These are phyloP conservation scores for Chondrostereum purpureum DNA, from an alignment of 1,284 basidiomycete species.

Conservation along the genomic window DNA sequence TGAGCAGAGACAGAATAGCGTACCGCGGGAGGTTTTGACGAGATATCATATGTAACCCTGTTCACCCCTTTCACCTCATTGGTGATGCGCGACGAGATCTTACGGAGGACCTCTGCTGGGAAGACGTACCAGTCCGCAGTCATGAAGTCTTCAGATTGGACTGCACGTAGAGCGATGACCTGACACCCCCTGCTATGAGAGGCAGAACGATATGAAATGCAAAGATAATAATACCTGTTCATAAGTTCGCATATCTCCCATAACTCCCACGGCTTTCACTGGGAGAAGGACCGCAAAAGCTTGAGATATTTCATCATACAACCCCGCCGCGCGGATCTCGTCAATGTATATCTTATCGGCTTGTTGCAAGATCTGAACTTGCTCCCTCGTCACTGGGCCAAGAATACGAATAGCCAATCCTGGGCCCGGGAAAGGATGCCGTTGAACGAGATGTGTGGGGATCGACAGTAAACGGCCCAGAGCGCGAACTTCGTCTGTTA, in stretches of 20 bases:
- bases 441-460: conserved; percentile 87
- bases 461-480: conserved; percentile 89
- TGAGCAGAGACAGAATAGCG: conserved; percentile 20
- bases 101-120: conserved; percentile 85
- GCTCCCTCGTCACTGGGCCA: conserved; percentile 88
- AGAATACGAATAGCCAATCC: conserved; percentile 99
- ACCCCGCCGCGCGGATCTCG: conserved; percentile 87
- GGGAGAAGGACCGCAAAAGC: conserved; percentile 98
- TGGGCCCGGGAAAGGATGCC: conserved; percentile 99
- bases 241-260: conserved; percentile 96
- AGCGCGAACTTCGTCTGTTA: conserved; percentile 88
- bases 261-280: conserved; percentile 94
- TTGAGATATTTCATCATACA: conserved; percentile 95
- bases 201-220: conserved; percentile 1
- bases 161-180: conserved; percentile 87
- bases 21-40: conserved; percentile 90
- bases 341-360: conserved; percentile 98
- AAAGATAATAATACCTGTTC: conserved; percentile 65
- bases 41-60: conserved; percentile 93
- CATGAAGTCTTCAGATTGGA: conserved; percentile 95
- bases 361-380: conserved; percentile 91
- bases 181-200: conserved; percentile 21
- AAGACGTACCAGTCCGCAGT: conserved; percentile 94
- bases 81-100: conserved; percentile 95
- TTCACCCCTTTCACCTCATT: conserved; percentile 96